Conservation (phyloP, 495 filamentous ascomycete species). For the Neurospora sp. region DNA sequence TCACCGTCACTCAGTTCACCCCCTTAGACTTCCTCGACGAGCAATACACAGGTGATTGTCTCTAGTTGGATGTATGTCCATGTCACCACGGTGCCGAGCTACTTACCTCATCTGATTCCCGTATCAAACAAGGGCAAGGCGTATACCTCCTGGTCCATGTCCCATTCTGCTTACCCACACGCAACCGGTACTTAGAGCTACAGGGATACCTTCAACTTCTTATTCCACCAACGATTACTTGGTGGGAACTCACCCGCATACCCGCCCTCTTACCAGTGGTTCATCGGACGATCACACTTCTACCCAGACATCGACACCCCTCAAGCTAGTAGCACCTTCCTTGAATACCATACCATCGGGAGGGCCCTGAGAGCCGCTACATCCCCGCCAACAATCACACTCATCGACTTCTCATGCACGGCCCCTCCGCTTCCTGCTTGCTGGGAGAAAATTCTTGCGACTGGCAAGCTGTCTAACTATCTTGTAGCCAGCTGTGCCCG, state of each 20-base stretch:
- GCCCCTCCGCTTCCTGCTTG: neutral
- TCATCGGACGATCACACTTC: slow-evolving; percentile 8
- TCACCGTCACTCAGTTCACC: slow-evolving; percentile 5
- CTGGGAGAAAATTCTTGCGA: neutral
- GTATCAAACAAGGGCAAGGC: slow-evolving; percentile 2
- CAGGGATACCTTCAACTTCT: slow-evolving; percentile 11
- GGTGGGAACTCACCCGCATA: slow-evolving; percentile 19
- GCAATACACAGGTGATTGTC: neutral
- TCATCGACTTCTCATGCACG: neutral
- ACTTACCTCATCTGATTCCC: slow-evolving; percentile 5
- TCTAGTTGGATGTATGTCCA: neutral
- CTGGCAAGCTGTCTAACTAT: neutral
- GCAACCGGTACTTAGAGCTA: neutral
- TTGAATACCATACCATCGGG: neutral
- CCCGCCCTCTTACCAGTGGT: slow-evolving; percentile 16
- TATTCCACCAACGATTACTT: slow-evolving; percentile 14
- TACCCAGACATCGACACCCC: slow-evolving; percentile 2
- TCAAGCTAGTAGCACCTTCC: slow-evolving; percentile 12
- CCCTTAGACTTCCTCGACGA: neutral
- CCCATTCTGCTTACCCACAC: neutral
- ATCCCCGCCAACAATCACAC: neutral
- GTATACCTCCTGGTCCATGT: neutral
- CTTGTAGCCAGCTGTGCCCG: neutral
- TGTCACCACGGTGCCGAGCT: neutral
- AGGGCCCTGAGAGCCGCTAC: neutral